These are phyloP conservation scores for Fusarium proliferatum DNA, from an alignment of 2,329 filamentous ascomycete genomes.

Conservation along the genomic window DNA sequence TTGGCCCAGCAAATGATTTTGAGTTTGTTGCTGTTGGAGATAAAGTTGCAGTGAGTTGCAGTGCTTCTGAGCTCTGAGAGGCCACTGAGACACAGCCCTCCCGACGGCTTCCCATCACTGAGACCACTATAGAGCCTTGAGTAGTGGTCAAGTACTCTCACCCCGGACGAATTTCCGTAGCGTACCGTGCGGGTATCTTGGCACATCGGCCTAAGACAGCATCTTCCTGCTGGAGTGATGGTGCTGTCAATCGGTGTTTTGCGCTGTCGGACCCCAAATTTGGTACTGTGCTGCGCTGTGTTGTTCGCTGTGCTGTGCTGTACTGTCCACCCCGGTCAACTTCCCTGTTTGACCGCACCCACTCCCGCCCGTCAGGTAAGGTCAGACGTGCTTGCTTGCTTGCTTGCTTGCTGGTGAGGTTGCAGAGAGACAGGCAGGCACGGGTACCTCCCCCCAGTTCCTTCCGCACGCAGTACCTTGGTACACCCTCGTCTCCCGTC, in stretches of 20 bases:
- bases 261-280: constrained; percentile 19
- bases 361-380: constrained; percentile 43
- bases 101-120: not conserved
- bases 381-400: constrained; percentile 6
- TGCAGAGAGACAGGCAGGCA: constrained; percentile 8
- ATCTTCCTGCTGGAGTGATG: constrained; percentile 20
- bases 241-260: constrained; percentile 16
- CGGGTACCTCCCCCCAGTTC: constrained; percentile 24
- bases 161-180: constrained; percentile 33
- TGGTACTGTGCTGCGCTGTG: constrained; percentile 32
- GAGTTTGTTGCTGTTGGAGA: not conserved
- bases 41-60: not conserved
- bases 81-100: not conserved
- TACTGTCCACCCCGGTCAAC: constrained; percentile 35
- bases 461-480: constrained; percentile 38
- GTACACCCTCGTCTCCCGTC: constrained; percentile 44
- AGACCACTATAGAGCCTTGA: not conserved
- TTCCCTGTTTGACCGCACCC: constrained; percentile 46
- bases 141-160: constrained; percentile 33
- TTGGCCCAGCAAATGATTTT: not conserved
- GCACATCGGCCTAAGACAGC: constrained; percentile 28
- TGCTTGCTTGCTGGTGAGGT: constrained; percentile 1
- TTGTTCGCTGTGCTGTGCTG: constrained; percentile 14
- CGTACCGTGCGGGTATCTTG: constrained; percentile 41
- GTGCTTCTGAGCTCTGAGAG: not conserved